These are phyloP conservation scores for Volvox africanus DNA, from an alignment of 139 green algal species.

Conservation along the genomic window DNA sequence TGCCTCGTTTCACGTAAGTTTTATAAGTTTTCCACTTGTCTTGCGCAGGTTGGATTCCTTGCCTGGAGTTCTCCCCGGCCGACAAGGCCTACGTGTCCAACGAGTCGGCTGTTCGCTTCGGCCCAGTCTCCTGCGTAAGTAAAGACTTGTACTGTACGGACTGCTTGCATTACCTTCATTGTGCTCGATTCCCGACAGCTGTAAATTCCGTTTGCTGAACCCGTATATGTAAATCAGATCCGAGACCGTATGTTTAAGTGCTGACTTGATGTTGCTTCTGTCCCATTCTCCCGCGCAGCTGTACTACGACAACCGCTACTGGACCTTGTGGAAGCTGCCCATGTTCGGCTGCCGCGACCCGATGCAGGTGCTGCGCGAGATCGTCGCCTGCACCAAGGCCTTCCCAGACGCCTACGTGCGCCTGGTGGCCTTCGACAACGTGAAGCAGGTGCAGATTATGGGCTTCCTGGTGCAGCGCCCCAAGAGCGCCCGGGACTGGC, in stretches of 20 bases:
- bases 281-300: slow-evolving; percentile 54
- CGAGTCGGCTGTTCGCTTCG: slow-evolving; percentile 76
- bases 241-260: not conserved
- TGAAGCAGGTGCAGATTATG: slow-evolving; percentile 77
- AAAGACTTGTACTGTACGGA: not conserved
- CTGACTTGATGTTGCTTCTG: not conserved
- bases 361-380: slow-evolving; percentile 92
- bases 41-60: slow-evolving; percentile 77
- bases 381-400: slow-evolving; percentile 81
- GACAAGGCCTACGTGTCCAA: slow-evolving; percentile 80
- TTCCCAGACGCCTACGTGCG: slow-evolving; percentile 97
- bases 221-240: too few species aligned
- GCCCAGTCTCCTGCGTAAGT: slow-evolving; percentile 69
- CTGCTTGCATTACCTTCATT: too few species aligned
- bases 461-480: slow-evolving; percentile 78
- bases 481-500: slow-evolving; percentile 69
- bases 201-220: too few species aligned
- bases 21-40: not conserved
- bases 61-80: slow-evolving; percentile 94
- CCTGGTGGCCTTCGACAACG: slow-evolving; percentile 89
- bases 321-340: slow-evolving; percentile 99
- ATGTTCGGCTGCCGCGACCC: slow-evolving; percentile 99
- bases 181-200: too few species aligned
- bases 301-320: slow-evolving; percentile 97
- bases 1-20: too few species aligned